Percentiles rank a stretch among this genome's conserved stretches.
phyloP scores from a whole-genome alignment of 1,284 basidiomycete species.

The Papiliotrema fonsecae region DNA sequence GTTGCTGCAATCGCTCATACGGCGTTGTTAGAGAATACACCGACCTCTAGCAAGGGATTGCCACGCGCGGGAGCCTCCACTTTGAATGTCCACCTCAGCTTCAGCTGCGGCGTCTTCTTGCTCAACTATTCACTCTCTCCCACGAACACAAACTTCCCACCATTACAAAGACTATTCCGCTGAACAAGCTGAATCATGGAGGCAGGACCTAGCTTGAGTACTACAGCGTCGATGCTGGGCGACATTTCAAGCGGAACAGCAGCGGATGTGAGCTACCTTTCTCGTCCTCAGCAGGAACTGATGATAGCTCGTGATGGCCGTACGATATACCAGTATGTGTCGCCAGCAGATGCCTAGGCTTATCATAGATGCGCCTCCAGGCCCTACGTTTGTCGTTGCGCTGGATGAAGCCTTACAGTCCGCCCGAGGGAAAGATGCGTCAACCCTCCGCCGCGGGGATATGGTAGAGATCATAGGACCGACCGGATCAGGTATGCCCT shows the following conservation, averaged over 20 bases:
- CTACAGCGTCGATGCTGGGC: slow-evolving; percentile 19
- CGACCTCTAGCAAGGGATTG: not conserved
- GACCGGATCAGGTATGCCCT: slow-evolving; percentile 39
- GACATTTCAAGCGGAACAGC: slow-evolving; percentile 31
- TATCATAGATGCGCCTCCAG: slow-evolving; percentile 34
- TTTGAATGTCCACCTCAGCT: slow-evolving; percentile 3
- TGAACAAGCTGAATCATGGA: not conserved
- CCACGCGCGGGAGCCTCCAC: slow-evolving; percentile 4
- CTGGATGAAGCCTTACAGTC: slow-evolving; percentile 33
- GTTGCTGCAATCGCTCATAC: too few species aligned
- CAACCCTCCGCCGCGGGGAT: slow-evolving; percentile 43
- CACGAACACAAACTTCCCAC: too few species aligned
- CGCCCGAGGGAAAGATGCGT: slow-evolving; percentile 28
- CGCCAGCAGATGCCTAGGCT: not conserved
- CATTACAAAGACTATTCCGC: not conserved
- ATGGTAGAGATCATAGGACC: slow-evolving; percentile 42
- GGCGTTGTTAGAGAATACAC: not conserved
- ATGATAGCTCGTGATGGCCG: slow-evolving; percentile 24
- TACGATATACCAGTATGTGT: slow-evolving; percentile 32
- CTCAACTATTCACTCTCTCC: not conserved
- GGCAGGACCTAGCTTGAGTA: not conserved
- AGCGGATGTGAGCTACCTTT: slow-evolving; percentile 24
- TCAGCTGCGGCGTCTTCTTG: not conserved
- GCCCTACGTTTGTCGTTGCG: slow-evolving; percentile 37
- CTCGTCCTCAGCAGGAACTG: not conserved